phyloP scores from a whole-genome alignment of 306 rosid species.

The Luffa acutangula region DNA sequence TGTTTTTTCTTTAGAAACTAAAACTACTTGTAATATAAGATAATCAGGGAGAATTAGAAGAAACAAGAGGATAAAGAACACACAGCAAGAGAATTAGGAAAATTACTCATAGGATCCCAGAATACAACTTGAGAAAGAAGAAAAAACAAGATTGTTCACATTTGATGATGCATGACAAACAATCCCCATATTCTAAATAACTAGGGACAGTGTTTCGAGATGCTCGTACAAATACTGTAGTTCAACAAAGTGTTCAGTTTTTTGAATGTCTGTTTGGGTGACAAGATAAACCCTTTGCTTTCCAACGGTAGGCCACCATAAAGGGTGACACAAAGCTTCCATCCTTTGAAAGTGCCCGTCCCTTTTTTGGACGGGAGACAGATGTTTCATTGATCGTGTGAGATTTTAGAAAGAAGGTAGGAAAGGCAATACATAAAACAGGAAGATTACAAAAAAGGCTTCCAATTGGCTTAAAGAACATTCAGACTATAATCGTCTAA shows the following conservation, averaged over 20 bases:
- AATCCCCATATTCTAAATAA: not conserved
- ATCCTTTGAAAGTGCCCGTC: not conserved
- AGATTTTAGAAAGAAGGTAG: not conserved
- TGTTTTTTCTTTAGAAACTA: not conserved
- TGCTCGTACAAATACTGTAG: not conserved
- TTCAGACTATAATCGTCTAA: not conserved
- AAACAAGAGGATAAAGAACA: not conserved
- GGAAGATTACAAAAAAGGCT: not conserved
- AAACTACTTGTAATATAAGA: not conserved
- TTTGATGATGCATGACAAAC: not conserved
- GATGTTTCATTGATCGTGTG: not conserved
- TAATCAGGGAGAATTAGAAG: not conserved
- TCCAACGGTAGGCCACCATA: not conserved
- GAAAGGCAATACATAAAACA: not conserved
- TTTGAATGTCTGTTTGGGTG: not conserved
- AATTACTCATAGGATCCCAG: not conserved
- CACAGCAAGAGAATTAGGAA: not conserved
- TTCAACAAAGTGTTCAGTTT: not conserved
- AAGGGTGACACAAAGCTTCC: not conserved
- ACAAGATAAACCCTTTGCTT: not conserved
- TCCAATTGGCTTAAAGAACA: not conserved
- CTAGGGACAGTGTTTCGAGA: not conserved
- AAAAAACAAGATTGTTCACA: not conserved
- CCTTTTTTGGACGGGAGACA: not conserved
- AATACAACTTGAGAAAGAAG: not conserved